Percentiles rank a stretch among this genome's conserved stretches.
Conservation (phyloP, 2,329 filamentous ascomycete species). For the Fusarium nurragi region DNA sequence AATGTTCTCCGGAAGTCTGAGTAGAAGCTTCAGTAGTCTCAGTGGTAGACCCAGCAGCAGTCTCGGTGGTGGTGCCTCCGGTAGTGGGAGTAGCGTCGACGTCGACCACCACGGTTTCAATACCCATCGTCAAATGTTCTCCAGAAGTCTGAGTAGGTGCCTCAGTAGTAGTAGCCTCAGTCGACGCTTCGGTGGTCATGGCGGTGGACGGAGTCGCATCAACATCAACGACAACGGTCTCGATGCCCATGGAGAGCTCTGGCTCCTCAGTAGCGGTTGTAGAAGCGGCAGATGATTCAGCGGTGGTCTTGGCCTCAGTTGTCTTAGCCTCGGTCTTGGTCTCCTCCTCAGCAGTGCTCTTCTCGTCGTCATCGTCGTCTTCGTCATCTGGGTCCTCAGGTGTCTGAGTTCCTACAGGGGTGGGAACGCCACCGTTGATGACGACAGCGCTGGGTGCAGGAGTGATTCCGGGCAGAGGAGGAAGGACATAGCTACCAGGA, state of each 20-base stretch:
- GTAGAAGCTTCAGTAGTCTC: too few relatives aligned
- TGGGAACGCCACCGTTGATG: constrained; percentile 4
- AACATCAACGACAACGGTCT: neutral
- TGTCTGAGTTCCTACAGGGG: neutral
- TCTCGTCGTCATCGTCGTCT: neutral
- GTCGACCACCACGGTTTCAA: neutral
- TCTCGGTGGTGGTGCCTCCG: neutral
- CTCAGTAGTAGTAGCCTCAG: neutral
- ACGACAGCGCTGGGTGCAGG: neutral
- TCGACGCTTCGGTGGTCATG: neutral
- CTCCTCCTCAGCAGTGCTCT: constrained; percentile 4
- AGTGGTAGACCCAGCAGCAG: neutral
- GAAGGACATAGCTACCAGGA: constrained; percentile 1
- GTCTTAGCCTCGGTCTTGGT: constrained; percentile 4
- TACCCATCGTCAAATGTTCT: neutral
- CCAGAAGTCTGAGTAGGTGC: neutral
- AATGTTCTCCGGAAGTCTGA: too few relatives aligned
- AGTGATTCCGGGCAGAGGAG: constrained; percentile 4
- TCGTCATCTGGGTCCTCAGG: neutral
- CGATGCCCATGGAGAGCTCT: neutral
- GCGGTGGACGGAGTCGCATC: neutral
- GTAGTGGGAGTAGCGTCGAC: neutral
- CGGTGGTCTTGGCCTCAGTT: neutral
- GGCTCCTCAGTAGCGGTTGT: neutral
- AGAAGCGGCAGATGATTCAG: neutral